Evolutionary conservation across 495 filamentous ascomycete species (phyloP).

Genomic region (Diplogelasinospora grovesii): DNA sequence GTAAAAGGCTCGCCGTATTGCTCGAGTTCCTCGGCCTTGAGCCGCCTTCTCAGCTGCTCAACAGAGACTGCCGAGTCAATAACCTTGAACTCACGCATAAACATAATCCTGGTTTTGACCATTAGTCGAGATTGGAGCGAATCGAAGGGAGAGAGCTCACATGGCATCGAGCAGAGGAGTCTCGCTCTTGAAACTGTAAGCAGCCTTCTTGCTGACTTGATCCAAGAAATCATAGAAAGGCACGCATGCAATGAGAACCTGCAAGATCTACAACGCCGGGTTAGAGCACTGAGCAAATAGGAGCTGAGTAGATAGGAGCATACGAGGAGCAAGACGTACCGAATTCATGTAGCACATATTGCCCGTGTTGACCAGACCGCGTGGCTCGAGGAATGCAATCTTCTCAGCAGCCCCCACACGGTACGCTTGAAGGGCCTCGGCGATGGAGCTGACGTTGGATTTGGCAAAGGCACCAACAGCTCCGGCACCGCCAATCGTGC

Average conservation of each 20-base stretch:
- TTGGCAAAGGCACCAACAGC: constrained; percentile 36
- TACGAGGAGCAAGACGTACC: constrained; percentile 62
- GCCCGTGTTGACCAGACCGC: constrained; percentile 91
- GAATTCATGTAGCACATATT: constrained; percentile 99
- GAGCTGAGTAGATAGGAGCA: too few species aligned
- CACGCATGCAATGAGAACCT: constrained; percentile 85
- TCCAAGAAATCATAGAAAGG: constrained; percentile 95
- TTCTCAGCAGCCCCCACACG: constrained; percentile 56
- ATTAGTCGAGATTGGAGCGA: constrained; percentile 4
- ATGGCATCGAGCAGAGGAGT: constrained; percentile 91
- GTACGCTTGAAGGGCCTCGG: constrained; percentile 64
- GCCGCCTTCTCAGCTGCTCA: constrained; percentile 61
- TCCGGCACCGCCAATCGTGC: constrained; percentile 3
- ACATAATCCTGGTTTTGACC: constrained; percentile 72
- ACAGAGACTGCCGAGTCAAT: constrained; percentile 71
- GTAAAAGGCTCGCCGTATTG: constrained; percentile 86
- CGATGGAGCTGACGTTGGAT: constrained; percentile 57
- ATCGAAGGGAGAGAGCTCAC: constrained; percentile 43
- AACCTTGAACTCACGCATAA: constrained; percentile 86
- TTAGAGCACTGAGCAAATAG: too few species aligned
- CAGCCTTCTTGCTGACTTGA: constrained; percentile 71
- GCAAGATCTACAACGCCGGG: constrained; percentile 60
- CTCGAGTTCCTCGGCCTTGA: constrained; percentile 80
- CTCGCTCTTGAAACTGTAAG: constrained; percentile 89
- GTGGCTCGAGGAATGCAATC: constrained; percentile 81